These are phyloP conservation scores for Tolypocladium nubicola DNA, from an alignment of 2,329 filamentous ascomycete genomes.

Conservation along the genomic window DNA sequence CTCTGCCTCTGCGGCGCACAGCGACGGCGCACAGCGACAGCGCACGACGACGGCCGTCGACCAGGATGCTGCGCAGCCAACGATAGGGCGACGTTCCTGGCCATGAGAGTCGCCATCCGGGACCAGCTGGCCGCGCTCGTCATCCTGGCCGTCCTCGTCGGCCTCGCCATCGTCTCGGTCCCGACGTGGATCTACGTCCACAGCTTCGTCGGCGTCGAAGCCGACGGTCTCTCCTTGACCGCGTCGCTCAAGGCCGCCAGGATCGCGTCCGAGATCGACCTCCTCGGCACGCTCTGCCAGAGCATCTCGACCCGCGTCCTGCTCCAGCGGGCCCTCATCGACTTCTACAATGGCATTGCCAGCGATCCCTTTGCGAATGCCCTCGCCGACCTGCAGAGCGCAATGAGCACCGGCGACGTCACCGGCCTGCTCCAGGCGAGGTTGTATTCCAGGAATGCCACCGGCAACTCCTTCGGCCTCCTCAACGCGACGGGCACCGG, in stretches of 20 bases:
- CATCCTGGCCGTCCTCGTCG: constrained; percentile 33
- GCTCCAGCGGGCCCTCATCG: constrained; percentile 40
- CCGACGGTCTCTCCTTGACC: constrained; percentile 59
- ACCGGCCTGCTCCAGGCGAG: constrained; percentile 56
- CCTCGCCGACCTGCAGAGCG: constrained; percentile 56
- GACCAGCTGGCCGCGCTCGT: constrained; percentile 71
- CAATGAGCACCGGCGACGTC: constrained; percentile 50
- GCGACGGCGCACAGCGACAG: too few relatives aligned
- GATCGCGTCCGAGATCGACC: constrained; percentile 65
- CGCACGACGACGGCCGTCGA: too few relatives aligned
- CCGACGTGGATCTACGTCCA: constrained; percentile 58
- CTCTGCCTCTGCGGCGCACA: too few relatives aligned
- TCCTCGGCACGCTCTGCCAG: constrained; percentile 65
- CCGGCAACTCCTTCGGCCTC: constrained; percentile 43
- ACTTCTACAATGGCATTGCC: constrained; percentile 45
- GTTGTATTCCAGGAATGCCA: constrained; percentile 61
- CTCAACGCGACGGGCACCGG: constrained; percentile 51
- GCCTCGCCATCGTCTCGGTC: constrained; percentile 68
- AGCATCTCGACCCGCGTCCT: constrained; percentile 60
- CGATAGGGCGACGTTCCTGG: background rate
- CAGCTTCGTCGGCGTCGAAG: constrained; percentile 39
- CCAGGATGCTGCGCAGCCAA: background rate
- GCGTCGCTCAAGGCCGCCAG: constrained; percentile 81
- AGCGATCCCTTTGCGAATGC: constrained; percentile 50
- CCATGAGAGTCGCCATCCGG: constrained; percentile 77